Conservation (phyloP, 2,329 filamentous ascomycete species). For the Pestalotiopsis sp. region DNA sequence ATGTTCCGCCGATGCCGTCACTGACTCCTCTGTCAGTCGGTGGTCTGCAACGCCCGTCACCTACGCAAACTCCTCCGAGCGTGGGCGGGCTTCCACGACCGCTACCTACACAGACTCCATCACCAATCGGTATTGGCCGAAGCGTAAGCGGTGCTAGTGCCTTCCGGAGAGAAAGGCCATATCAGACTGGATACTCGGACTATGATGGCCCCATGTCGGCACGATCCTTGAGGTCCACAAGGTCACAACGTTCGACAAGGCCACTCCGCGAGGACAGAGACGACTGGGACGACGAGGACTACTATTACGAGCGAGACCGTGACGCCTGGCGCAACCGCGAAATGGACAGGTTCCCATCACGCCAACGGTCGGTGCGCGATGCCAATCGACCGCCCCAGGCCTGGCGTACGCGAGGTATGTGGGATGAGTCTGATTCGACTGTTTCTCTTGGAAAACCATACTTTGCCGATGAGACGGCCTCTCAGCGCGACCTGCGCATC, state of each 20-base stretch:
- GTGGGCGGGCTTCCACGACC: neutral
- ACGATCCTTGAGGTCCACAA: slow-evolving; percentile 8
- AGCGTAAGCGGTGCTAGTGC: neutral
- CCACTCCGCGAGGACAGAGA: slow-evolving; percentile 10
- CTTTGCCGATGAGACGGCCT: slow-evolving; percentile 7
- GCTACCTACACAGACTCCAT: neutral
- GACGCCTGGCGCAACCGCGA: slow-evolving; percentile 11
- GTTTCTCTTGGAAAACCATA: neutral
- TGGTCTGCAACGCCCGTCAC: neutral
- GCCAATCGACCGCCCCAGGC: neutral
- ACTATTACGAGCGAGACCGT: slow-evolving; percentile 10
- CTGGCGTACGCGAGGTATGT: neutral
- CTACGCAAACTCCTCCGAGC: neutral
- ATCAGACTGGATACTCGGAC: slow-evolving; percentile 5
- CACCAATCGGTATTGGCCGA: neutral
- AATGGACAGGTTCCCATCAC: neutral
- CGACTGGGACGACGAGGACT: slow-evolving; percentile 14
- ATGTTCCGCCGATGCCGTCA: neutral
- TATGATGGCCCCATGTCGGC: slow-evolving; percentile 4
- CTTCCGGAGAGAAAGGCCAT: neutral
- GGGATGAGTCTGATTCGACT: neutral
- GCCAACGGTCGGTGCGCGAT: slow-evolving; percentile 2
- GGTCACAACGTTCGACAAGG: slow-evolving; percentile 1
- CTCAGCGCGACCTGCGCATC: slow-evolving; percentile 1
- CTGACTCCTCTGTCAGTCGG: neutral